Base-by-base conservation (phyloP, 192 early-diverging fungal species). In the Entomortierella lignicola region DNA sequence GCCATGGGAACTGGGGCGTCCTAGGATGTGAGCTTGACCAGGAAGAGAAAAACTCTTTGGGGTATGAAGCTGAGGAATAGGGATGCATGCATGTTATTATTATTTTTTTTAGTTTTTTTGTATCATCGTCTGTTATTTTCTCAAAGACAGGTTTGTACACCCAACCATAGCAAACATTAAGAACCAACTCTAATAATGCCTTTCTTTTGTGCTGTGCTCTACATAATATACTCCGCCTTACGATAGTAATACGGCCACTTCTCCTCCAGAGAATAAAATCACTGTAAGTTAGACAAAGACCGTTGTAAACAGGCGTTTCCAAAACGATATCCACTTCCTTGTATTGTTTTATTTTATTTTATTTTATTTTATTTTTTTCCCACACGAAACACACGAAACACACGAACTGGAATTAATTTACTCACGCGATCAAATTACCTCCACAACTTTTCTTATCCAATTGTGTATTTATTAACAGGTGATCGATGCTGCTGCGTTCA, bases 1-100 rank as follows among this genome's bases (percentile, higher is more conserved):
- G 74, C 44, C 7, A 66, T 42, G 66, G 66, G 42, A 77, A 77
- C 74, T 77, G 74, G 74, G 74, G 74, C 10, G 74, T 77, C 34
- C 74, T 48, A 39, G 74, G 74, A 50, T 64, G 59, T 53, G 74
- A 77, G 41, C 47, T 63, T 32, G 60, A 69, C 26, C 60, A 59
- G 47, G 60, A 61, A 44, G 58, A 77, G 43, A 32, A 69, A 18
- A 60, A 42, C 31, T 29, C 41, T 18, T 29, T 66, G 30, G 58
- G 72, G 72, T 77, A 74, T 44, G 27, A 15, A 17, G 26, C 0
- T 23, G 13, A 31, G 18, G 10, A 32, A 27, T 15, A 26, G 5
- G 29, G 3, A 37, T 37, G 34, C 34, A 37, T 37, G 34, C 10
- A 37, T 15, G 4, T 47, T 47, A 20, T 47, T 47, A 20, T 47